phyloP scores from a whole-genome alignment of 1,284 basidiomycete species.

The Earliella scabrosa region DNA sequence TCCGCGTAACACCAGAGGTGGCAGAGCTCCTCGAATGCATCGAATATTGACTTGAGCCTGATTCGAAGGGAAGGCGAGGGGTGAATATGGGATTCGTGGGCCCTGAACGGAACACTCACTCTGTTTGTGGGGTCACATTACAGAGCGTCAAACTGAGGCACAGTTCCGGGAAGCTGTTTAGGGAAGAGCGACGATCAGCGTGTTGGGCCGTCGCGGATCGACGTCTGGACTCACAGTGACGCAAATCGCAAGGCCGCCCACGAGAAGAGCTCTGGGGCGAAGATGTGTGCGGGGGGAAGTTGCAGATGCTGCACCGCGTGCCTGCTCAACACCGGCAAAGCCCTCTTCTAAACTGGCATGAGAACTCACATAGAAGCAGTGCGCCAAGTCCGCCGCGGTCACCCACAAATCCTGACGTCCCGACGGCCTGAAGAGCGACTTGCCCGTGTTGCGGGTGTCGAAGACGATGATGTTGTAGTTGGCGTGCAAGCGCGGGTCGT shows the following conservation, averaged over 20 bases:
- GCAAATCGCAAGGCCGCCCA: slow-evolving; percentile 59
- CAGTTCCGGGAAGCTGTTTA: slow-evolving; percentile 68
- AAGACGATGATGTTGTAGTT: slow-evolving; percentile 74
- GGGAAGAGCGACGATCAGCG: slow-evolving; percentile 6
- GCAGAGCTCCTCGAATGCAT: slow-evolving; percentile 64
- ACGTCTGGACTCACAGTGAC: slow-evolving; percentile 49
- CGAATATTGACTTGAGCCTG: slow-evolving; percentile 62
- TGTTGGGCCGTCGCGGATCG: neutral
- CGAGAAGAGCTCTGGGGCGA: slow-evolving; percentile 56
- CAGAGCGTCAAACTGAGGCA: slow-evolving; percentile 69
- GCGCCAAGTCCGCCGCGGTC: slow-evolving; percentile 73
- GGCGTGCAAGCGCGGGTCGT: slow-evolving; percentile 61
- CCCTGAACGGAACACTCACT: slow-evolving; percentile 49
- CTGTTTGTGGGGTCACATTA: slow-evolving; percentile 68
- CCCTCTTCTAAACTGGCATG: neutral
- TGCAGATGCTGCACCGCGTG: slow-evolving; percentile 51
- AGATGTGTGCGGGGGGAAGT: slow-evolving; percentile 69
- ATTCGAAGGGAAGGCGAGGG: slow-evolving; percentile 2
- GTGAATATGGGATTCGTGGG: neutral
- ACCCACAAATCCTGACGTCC: slow-evolving; percentile 73
- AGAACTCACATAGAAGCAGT: slow-evolving; percentile 58
- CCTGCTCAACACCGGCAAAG: slow-evolving; percentile 1
- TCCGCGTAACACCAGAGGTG: slow-evolving; percentile 67
- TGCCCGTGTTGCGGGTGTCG: slow-evolving; percentile 72
- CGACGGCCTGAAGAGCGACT: slow-evolving; percentile 55